Evolutionary conservation across 208 protist species (phyloP).

Genomic region (Acanthamoeba royreba): DNA sequence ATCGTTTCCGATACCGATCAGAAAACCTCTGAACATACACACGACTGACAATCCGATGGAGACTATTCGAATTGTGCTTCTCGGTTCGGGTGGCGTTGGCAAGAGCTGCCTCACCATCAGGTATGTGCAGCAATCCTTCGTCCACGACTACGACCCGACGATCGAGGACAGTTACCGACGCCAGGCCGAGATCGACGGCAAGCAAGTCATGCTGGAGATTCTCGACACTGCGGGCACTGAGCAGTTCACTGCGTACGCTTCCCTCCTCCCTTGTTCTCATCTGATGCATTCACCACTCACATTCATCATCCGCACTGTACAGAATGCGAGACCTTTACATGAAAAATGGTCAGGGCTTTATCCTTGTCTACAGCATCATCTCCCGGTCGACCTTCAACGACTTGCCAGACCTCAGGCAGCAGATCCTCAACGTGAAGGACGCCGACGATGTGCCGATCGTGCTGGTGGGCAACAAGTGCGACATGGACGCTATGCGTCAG

Average conservation of each 20-base stretch:
- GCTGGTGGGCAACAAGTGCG: conserved; percentile 80
- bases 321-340: conserved; percentile 42
- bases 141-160: conserved; percentile 60
- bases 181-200: conserved; percentile 52
- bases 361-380: conserved; percentile 45
- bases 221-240: conserved; percentile 38
- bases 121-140: conserved; percentile 40
- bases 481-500: conserved; percentile 67
- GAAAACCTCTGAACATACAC: no score
- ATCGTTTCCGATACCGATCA: no score
- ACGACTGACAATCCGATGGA: background rate
- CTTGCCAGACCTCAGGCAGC: conserved; percentile 2
- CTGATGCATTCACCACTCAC: background rate
- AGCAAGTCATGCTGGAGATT: conserved; percentile 40
- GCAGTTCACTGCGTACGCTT: conserved; percentile 19
- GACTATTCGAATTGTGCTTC: conserved; percentile 46
- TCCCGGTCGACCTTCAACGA: conserved; percentile 34
- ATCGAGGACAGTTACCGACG: conserved; percentile 65
- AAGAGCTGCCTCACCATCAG: conserved; percentile 55
- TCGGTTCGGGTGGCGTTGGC: conserved; percentile 66
- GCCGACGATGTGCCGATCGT: conserved; percentile 68
- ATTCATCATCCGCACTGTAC: background rate
- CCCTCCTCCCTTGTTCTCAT: background rate
- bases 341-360: conserved; percentile 26
- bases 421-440: conserved; percentile 41